A percentile compares a stretch with the other conserved stretches of the same genome.
Conservation (phyloP, 768 basidiomycete genomes). For the Tubosaeta sp. region DNA sequence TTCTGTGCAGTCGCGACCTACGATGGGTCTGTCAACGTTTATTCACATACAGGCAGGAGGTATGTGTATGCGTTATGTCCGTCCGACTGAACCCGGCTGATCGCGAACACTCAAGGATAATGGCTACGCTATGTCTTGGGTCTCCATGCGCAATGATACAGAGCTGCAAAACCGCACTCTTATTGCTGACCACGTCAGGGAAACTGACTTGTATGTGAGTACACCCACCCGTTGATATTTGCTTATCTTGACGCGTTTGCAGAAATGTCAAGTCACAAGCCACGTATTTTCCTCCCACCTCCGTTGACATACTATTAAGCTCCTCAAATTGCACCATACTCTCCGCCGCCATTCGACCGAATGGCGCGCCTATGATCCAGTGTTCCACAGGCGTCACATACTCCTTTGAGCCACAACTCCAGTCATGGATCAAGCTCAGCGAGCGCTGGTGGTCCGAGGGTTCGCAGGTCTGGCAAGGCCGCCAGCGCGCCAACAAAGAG, state of each 20-base stretch:
- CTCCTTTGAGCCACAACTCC: conserved; percentile 68
- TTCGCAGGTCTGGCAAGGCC: conserved; percentile 78
- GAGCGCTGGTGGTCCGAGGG: conserved; percentile 84
- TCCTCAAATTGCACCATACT: conserved; percentile 57
- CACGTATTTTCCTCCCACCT: conserved; percentile 61
- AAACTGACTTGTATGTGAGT: conserved; percentile 72
- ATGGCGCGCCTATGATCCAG: conserved; percentile 74
- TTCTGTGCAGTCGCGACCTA: conserved; percentile 77
- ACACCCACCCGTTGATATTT: background rate
- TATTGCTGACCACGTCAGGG: conserved; percentile 71
- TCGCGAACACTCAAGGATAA: conserved; percentile 46
- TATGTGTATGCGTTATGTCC: conserved; percentile 22
- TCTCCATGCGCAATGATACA: conserved; percentile 67
- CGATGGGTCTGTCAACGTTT: conserved; percentile 79
- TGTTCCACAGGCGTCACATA: conserved; percentile 76
- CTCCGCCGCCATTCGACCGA: conserved; percentile 65
- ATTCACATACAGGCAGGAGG: conserved; percentile 83
- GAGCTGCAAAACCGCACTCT: conserved; percentile 56
- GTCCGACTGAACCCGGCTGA: background rate
- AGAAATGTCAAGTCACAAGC: conserved; percentile 75
- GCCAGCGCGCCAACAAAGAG: conserved; percentile 53
- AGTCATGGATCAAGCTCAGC: conserved; percentile 69
- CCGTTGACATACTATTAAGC: conserved; percentile 56
- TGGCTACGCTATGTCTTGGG: conserved; percentile 73
- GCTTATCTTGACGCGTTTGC: conserved; percentile 5